These are phyloP conservation scores for Metschnikowia proteae DNA, from an alignment of 805 yeast species.

Conservation along the genomic window DNA sequence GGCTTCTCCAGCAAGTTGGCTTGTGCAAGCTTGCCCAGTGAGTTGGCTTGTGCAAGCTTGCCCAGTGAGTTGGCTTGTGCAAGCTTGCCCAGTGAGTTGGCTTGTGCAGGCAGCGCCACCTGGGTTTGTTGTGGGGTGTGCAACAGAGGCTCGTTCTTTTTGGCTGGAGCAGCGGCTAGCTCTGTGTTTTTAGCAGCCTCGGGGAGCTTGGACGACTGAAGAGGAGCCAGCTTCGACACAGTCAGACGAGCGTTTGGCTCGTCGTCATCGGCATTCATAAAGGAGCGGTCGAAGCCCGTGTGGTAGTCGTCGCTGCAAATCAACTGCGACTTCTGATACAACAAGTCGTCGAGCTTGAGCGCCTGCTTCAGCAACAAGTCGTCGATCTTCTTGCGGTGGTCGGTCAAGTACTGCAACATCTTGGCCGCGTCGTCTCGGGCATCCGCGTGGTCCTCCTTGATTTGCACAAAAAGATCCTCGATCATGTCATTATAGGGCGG, in stretches of 20 bases:
- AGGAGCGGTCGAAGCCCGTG: constrained; percentile 86
- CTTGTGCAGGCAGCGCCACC: too few species aligned
- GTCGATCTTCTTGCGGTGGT: constrained; percentile 69
- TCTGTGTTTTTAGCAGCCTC: constrained; percentile 12
- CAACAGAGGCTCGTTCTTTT: constrained; percentile 18
- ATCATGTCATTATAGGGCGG: constrained; percentile 89
- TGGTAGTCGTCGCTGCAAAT: constrained; percentile 89
- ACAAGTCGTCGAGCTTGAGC: constrained; percentile 61
- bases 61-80: too few species aligned
- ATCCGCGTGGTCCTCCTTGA: constrained; percentile 57
- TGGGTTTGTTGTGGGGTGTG: constrained; percentile 7
- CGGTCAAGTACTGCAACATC: constrained; percentile 39
- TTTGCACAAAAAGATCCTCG: constrained; percentile 79
- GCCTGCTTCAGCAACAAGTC: constrained; percentile 61
- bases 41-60: too few species aligned
- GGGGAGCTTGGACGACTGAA: too few species aligned
- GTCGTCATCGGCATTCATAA: constrained; percentile 57
- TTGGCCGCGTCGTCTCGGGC: constrained; percentile 37
- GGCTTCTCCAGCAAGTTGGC: too few species aligned
- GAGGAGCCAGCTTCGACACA: too few species aligned
- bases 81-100: neutral
- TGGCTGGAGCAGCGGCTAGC: constrained; percentile 27
- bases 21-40: neutral
- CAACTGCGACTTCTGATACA: constrained; percentile 65
- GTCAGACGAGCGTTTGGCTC: constrained; percentile 6